Evolutionary conservation across 768 basidiomycete species (phyloP).

Genomic region (Lactarius sp.): DNA sequence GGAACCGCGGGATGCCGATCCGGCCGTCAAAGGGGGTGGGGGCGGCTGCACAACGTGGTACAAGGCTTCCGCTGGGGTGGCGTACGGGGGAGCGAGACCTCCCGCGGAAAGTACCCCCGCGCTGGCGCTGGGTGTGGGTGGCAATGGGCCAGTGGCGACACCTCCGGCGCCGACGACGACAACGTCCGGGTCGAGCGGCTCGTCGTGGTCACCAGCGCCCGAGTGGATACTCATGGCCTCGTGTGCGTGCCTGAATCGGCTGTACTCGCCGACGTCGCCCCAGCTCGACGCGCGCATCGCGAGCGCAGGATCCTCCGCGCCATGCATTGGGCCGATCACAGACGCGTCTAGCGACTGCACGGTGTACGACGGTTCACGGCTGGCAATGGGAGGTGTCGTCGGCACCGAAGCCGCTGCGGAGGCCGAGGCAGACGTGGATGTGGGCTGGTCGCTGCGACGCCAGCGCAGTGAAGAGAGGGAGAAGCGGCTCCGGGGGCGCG

Average conservation of each 20-base stretch:
- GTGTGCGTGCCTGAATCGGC: constrained; percentile 1
- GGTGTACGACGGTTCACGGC: constrained; percentile 7
- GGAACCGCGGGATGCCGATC: no score
- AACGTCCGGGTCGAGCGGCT: constrained; percentile 21
- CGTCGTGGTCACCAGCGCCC: constrained; percentile 23
- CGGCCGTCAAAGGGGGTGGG: not conserved
- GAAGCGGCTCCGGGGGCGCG: constrained; percentile 24
- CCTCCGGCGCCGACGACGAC: constrained; percentile 26
- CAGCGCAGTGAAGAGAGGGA: constrained; percentile 23
- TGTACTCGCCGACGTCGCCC: constrained; percentile 26
- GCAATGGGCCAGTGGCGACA: constrained; percentile 14
- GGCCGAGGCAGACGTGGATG: constrained; percentile 3
- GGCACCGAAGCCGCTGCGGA: constrained; percentile 4
- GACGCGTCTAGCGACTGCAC: not conserved
- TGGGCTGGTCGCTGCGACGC: constrained; percentile 17
- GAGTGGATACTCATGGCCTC: constrained; percentile 22
- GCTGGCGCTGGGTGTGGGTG: constrained; percentile 23
- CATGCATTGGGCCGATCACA: not conserved
- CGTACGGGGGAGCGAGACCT: not conserved
- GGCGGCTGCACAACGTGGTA: not conserved
- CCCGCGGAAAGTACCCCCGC: constrained; percentile 15
- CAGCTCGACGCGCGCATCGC: constrained; percentile 26
- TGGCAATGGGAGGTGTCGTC: constrained; percentile 11
- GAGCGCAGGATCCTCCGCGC: not conserved
- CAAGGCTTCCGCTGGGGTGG: not conserved